phyloP scores from a whole-genome alignment of 2,329 filamentous ascomycete species.

The Curvularia eragrostidis region DNA sequence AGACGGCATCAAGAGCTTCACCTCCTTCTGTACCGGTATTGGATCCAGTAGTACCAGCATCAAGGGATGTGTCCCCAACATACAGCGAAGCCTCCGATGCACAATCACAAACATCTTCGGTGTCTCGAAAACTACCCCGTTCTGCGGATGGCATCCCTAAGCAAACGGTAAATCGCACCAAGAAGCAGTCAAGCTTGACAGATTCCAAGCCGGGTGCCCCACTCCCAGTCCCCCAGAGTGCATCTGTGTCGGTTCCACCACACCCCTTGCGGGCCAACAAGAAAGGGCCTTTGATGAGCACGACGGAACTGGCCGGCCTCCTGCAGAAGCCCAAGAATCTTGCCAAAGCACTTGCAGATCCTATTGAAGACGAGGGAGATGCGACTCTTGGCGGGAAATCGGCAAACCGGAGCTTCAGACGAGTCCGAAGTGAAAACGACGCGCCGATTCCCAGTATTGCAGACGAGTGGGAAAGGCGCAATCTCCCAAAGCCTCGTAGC shows the following conservation, averaged over 20 bases:
- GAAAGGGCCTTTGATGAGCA: constrained; percentile 35
- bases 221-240: constrained; percentile 11
- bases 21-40: not conserved
- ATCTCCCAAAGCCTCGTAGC: constrained; percentile 24
- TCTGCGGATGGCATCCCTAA: constrained; percentile 42
- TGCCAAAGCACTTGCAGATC: constrained; percentile 26
- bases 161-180: constrained; percentile 18
- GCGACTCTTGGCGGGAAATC: constrained; percentile 7
- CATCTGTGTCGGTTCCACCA: constrained; percentile 25
- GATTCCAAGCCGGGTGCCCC: constrained; percentile 3
- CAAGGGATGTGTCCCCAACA: constrained; percentile 14
- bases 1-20: constrained; percentile 1
- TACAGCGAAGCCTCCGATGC: constrained; percentile 12
- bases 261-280: constrained; percentile 29
- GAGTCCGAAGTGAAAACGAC: constrained; percentile 43
- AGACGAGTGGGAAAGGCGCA: constrained; percentile 40
- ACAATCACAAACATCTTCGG: constrained; percentile 20
- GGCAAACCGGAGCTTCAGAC: constrained; percentile 31
- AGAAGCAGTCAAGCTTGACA: constrained; percentile 6
- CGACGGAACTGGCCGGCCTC: constrained; percentile 36
- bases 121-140: constrained; percentile 23
- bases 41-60: constrained; percentile 5
- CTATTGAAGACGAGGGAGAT: constrained; percentile 31
- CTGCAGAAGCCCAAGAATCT: constrained; percentile 30
- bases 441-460: constrained; percentile 40